Conservation (phyloP, 257 asterid species). For the Lycium ferocissimum region DNA sequence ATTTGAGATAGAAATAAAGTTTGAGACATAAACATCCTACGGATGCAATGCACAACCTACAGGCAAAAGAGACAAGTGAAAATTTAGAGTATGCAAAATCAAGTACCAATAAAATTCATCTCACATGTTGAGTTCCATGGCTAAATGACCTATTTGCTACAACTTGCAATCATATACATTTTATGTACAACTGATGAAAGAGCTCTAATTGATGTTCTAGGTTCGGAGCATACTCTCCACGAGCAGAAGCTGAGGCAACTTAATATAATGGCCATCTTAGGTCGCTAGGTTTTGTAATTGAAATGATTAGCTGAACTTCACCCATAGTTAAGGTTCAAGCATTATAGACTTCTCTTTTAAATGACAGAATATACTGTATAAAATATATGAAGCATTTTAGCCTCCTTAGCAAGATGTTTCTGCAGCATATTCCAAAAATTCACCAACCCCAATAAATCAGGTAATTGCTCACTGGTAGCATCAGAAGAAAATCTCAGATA, state of each 20-base stretch:
- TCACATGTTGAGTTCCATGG: background rate
- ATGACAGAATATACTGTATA: background rate
- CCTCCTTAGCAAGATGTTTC: constrained; percentile 5
- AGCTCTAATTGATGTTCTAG: background rate
- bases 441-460: constrained; percentile 1
- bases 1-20: background rate
- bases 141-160: background rate
- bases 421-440: background rate
- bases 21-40: background rate
- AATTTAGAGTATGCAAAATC: background rate
- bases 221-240: constrained; percentile 16
- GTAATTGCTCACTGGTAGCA: background rate
- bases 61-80: background rate
- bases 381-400: constrained; percentile 9
- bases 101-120: constrained; percentile 7
- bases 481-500: constrained; percentile 19
- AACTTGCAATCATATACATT: constrained; percentile 5
- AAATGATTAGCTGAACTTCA: background rate
- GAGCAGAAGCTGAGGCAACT: constrained; percentile 13
- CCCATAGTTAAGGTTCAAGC: constrained; percentile 20
- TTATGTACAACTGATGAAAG: constrained; percentile 15
- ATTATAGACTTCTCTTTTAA: background rate
- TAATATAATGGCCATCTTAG: constrained; percentile 20
- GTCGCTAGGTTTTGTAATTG: background rate
- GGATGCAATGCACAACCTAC: background rate